Base-by-base conservation (phyloP, 441 rosid genomes). In the Arabidopsis lyrata region DNA sequence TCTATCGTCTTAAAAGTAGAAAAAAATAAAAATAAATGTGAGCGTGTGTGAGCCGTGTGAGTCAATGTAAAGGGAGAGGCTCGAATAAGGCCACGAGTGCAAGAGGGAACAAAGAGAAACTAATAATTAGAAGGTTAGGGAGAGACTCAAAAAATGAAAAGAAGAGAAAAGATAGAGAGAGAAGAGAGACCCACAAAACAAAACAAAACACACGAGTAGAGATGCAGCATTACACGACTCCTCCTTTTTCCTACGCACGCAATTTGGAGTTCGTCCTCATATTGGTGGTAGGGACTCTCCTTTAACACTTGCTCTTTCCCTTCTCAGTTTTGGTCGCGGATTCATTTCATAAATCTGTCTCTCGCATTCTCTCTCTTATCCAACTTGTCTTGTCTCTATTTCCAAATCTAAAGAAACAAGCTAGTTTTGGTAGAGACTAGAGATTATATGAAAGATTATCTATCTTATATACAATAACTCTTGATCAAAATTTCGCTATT, bases 251-350 rank as follows among this genome's bases (percentile, higher is more conserved):
- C 22, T 32, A 67, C 61, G 67, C 63, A 74, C 38, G 68, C 73
- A 59, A 41, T 29, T 48, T 66, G 2, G 32, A 47, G 36, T 12
- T 66, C 73, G 73, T 39, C 73, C 72, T 65, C 72, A 74, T 49
- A 16, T 60, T 58, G 1, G 34, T 66, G 67, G 78, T 68, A 48
- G 74, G 70, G 41, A 9, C 78, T 75, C 54, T 67, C 38, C 68
- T 58, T 66, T 56, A 66, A 49, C 62, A 8, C 73, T 74, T 60
- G 38, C 39, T 75, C 68, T 49, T 36, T 48, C 67, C 72, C 36
- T 45, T 11, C 55, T 48, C 78, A 74, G 78, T 59, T 67, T 74
- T 74, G 62, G 73, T 74, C 73, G 68, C 73, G 68, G 73, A 60
- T 67, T 59, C 73, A 22, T 11, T 59, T 74, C 68, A 74, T 38